Conservation (phyloP, 345 rosid species). For the Erysimum cheiranthoides region DNA sequence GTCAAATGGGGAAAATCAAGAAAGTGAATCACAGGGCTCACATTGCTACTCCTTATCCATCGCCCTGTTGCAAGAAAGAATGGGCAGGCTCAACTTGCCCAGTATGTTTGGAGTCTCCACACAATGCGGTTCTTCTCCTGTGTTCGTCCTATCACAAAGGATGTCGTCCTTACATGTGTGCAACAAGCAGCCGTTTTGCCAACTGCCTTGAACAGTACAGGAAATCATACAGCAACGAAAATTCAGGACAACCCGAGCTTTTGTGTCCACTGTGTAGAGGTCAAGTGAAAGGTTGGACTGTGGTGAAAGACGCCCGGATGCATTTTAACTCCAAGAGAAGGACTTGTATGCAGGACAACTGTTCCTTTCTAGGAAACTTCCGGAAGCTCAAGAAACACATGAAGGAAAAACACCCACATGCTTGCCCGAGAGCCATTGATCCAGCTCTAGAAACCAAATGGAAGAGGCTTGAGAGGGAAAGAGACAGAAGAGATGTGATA, state of each 20-base stretch:
- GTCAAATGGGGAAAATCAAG: slow-evolving; percentile 63
- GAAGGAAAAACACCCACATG: slow-evolving; percentile 75
- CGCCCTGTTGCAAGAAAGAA: slow-evolving; percentile 59
- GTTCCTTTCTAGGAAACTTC: slow-evolving; percentile 69
- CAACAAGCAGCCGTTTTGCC: slow-evolving; percentile 79
- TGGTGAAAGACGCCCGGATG: slow-evolving; percentile 74
- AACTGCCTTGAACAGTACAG: slow-evolving; percentile 88
- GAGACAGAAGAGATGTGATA: slow-evolving; percentile 75
- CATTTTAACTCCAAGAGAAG: slow-evolving; percentile 72
- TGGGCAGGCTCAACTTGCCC: slow-evolving; percentile 75
- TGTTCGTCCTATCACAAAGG: slow-evolving; percentile 88
- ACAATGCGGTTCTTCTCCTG: slow-evolving; percentile 83
- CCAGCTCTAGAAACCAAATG: slow-evolving; percentile 73
- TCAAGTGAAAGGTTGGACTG: slow-evolving; percentile 93
- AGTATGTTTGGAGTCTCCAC: slow-evolving; percentile 83
- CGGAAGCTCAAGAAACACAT: slow-evolving; percentile 77
- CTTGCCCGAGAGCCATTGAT: slow-evolving; percentile 78
- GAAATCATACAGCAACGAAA: slow-evolving; percentile 67
- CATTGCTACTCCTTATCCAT: slow-evolving; percentile 41
- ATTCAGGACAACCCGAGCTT: slow-evolving; percentile 65
- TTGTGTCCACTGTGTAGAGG: slow-evolving; percentile 88
- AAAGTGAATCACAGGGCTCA: slow-evolving; percentile 41
- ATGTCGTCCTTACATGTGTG: slow-evolving; percentile 95
- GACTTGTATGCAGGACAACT: slow-evolving; percentile 78
- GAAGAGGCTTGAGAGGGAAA: slow-evolving; percentile 74